A percentile compares a stretch with the other conserved stretches of the same genome.
Conservation (phyloP, 371 early-diverging fungal genomes). For the Actinomortierella wolfii region DNA sequence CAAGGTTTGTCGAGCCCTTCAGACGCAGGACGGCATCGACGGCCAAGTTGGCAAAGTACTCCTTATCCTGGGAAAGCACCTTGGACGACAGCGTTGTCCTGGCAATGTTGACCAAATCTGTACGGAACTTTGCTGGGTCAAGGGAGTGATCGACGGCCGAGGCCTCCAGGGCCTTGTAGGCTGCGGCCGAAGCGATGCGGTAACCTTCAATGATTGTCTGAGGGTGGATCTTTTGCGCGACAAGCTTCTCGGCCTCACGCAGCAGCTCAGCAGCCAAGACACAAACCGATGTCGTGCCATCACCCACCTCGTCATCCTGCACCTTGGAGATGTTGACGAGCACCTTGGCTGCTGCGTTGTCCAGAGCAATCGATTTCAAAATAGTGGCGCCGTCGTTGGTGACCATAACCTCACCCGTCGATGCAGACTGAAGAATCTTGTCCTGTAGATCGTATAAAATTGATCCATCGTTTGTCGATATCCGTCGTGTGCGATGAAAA, state of each 20-base stretch:
- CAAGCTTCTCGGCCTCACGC: constrained; percentile 94
- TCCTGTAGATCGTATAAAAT: constrained; percentile 56
- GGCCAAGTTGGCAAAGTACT: constrained; percentile 95
- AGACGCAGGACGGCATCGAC: constrained; percentile 97
- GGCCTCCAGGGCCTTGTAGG: constrained; percentile 85
- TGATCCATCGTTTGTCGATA: too few species aligned
- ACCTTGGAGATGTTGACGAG: constrained; percentile 98
- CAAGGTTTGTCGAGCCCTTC: constrained; percentile 96
- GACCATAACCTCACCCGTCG: constrained; percentile 87
- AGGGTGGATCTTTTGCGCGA: constrained; percentile 96
- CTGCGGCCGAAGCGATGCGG: constrained; percentile 89
- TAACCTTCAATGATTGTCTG: constrained; percentile 98
- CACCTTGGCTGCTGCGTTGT: constrained; percentile 99
- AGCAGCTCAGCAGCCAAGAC: constrained; percentile 98
- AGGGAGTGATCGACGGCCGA: constrained; percentile 82
- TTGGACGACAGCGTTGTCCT: constrained; percentile 98
- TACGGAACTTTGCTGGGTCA: constrained; percentile 73
- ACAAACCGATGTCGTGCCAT: constrained; percentile 99
- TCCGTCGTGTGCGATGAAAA: background rate
- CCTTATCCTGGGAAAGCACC: constrained; percentile 96
- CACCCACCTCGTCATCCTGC: constrained; percentile 99
- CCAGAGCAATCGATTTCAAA: constrained; percentile 96
- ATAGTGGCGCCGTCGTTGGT: constrained; percentile 99
- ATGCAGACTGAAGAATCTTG: constrained; percentile 96
- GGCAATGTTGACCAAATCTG: constrained; percentile 96